Base-by-base conservation (phyloP, 371 early-diverging fungal species). In the Synchytrium microbalum region DNA sequence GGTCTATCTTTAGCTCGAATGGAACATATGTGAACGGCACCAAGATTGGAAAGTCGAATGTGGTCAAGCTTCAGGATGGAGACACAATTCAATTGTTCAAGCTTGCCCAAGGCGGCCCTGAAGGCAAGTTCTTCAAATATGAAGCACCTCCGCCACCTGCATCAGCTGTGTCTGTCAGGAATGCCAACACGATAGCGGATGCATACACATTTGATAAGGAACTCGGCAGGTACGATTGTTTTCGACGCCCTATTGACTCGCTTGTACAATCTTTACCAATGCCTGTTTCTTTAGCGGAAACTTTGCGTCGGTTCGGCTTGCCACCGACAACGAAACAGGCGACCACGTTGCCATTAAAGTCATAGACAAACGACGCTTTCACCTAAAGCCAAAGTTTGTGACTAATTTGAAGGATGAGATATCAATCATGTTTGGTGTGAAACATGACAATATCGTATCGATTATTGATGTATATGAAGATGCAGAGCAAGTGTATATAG, bases 11-110 rank as follows among this genome's bases (percentile, higher is more conserved):
- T 63, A 89, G 89, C 72, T 78, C 83, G 8, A 90, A 92, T 66
- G 92, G 92, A 25, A 90, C 89, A 0, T 89, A 67, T 64, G 82
- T 90, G 32, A 89, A 88, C 70, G 85, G 82, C 13, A 59, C 61
- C 29, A 65, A 71, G 13, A 71, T 90, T n/a, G 75, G 72, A 0
- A 69, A 72, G 5, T 76, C 75, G 61, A 63, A 78, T 54, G 77
- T 85, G 5, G 65, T 78, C 3, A 67, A 84, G 64, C 77, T 91
- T 33, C 72, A 71, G 26, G 67, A 83, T 56, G 85, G 82, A 24
- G 90, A 92, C 67, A 67, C 74, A 46, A 84, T 92, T 30, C 83
- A 83, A 60, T 78, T 90, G 54, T n/a, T n/a, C n/a, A n/a, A n/a
- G n/a, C n/a, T n/a, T n/a, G n/a, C n/a, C n/a, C n/a, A n/a, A n/a